Evolutionary conservation across 345 rosid species (phyloP).

Genomic region (Murraya koenigii): DNA sequence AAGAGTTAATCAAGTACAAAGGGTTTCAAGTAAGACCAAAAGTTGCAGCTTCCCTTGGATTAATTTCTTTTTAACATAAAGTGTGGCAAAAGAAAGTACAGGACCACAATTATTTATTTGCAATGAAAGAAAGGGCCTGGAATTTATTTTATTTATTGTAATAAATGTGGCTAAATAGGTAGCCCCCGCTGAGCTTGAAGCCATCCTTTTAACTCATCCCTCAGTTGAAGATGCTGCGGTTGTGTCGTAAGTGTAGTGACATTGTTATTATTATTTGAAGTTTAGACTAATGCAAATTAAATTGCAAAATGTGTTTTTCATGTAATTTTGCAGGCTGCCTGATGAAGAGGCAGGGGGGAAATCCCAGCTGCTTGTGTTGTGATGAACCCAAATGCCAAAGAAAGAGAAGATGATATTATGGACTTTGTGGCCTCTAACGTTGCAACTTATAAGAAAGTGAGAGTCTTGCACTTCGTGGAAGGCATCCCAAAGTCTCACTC

Average conservation of each 20-base stretch:
- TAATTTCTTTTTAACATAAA: too few species aligned
- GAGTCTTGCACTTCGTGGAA: conserved; percentile 73
- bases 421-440: conserved; percentile 68
- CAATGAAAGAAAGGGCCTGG: neutral
- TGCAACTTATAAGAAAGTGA: conserved; percentile 81
- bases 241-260: conserved; percentile 60
- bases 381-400: conserved; percentile 49
- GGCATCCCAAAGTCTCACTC: conserved; percentile 85
- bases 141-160: neutral
- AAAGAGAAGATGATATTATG: conserved; percentile 68
- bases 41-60: neutral
- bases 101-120: neutral
- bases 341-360: conserved; percentile 97
- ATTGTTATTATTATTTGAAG: neutral
- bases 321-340: conserved; percentile 46
- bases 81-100: too few species aligned
- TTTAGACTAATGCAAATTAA: neutral
- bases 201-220: conserved; percentile 70
- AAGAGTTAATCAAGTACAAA: conserved; percentile 90
- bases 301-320: neutral
- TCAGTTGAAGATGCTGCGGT: conserved; percentile 84
- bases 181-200: conserved; percentile 93
- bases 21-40: conserved; percentile 72
- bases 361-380: conserved; percentile 92
- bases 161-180: conserved; percentile 41